Conservation (phyloP, 179 eudicot genomes). For the Drosera spatulata region DNA sequence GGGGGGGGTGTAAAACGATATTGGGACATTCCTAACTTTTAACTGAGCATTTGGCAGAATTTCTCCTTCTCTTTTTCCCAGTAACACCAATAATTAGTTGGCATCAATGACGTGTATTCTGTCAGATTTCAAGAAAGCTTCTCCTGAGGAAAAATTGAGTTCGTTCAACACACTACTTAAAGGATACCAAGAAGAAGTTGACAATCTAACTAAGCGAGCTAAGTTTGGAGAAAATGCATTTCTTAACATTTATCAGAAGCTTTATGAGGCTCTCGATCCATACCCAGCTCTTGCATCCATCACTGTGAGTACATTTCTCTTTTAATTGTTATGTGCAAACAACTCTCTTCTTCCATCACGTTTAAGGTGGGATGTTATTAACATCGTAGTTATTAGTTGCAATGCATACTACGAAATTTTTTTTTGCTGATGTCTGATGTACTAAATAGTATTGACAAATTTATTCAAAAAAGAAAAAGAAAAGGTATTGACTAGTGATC, state of each 20-base stretch:
- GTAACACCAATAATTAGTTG: neutral
- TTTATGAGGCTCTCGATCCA: conserved; percentile 98
- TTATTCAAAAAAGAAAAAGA: too few relatives aligned
- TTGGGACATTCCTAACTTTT: neutral
- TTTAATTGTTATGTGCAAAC: conserved; percentile 3
- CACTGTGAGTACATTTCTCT: conserved; percentile 45
- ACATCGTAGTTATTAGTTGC: too few relatives aligned
- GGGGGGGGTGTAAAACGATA: too few relatives aligned
- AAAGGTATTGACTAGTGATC: too few relatives aligned
- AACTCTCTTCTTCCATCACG: neutral
- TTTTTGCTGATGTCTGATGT: too few relatives aligned
- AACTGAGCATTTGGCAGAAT: neutral
- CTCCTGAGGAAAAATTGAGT: conserved; percentile 65
- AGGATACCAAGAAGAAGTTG: conserved; percentile 98
- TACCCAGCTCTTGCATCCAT: conserved; percentile 80
- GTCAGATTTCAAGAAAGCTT: conserved; percentile 92
- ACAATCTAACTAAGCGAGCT: conserved; percentile 92
- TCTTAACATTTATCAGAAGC: conserved; percentile 92
- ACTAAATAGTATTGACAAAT: too few relatives aligned
- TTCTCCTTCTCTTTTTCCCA: neutral
- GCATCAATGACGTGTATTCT: neutral
- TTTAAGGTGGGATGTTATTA: too few relatives aligned
- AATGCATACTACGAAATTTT: too few relatives aligned
- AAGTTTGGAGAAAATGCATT: conserved; percentile 97
- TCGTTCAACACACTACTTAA: conserved; percentile 76